A percentile compares a stretch with the other conserved stretches of the same genome.
These are phyloP conservation scores for Trametes polyzona DNA, from an alignment of 1,284 basidiomycete genomes.

Conservation along the genomic window DNA sequence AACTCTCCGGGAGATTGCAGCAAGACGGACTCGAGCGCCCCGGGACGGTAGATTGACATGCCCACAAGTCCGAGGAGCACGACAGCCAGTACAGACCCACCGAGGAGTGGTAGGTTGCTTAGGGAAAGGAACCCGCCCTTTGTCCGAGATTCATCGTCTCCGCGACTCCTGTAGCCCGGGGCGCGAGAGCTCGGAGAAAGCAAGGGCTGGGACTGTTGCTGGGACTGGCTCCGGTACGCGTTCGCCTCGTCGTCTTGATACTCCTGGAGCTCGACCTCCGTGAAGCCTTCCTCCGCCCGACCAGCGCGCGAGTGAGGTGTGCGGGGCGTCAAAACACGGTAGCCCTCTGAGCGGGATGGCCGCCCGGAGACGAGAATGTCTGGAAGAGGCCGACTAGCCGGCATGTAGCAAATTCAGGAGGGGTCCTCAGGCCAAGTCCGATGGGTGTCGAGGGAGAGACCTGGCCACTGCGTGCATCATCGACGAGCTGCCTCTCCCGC, in stretches of 20 bases:
- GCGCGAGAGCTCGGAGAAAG: conserved; percentile 50
- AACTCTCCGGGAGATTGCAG: conserved; percentile 34
- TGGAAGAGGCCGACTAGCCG: conserved; percentile 14
- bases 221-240: conserved; percentile 37
- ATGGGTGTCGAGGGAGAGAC: background rate
- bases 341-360: conserved; percentile 36
- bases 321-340: conserved; percentile 56
- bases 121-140: conserved; percentile 12
- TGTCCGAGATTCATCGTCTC: conserved; percentile 38
- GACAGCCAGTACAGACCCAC: conserved; percentile 50
- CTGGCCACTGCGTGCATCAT: no score
- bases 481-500: no score
- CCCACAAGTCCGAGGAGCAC: conserved; percentile 55
- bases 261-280: conserved; percentile 47
- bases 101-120: conserved; percentile 39
- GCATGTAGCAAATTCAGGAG: no score
- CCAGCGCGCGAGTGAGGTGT: conserved; percentile 67
- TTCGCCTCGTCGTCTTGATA: conserved; percentile 47
- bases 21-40: conserved; percentile 49
- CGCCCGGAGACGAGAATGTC: conserved; percentile 38
- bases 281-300: conserved; percentile 57
- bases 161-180: conserved; percentile 44
- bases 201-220: conserved; percentile 54
- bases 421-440: no score
- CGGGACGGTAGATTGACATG: conserved; percentile 54